Percentiles rank a stretch among this genome's conserved stretches.
phyloP scores from a whole-genome alignment of 768 basidiomycete genomes.

The Tulasnella sp. region DNA sequence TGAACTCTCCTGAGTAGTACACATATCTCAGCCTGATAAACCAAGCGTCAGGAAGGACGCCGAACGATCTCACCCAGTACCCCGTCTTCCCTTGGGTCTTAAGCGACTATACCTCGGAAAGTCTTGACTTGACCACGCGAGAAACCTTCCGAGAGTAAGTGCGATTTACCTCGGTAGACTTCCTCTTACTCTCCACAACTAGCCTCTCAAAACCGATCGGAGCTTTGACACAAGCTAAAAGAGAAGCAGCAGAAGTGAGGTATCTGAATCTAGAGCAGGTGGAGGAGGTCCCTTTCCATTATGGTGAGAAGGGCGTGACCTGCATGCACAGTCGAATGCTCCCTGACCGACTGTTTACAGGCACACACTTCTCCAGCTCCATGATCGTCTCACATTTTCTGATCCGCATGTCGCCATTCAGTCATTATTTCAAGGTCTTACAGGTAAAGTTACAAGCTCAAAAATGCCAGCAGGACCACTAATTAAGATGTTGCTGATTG shows the following conservation, averaged over 20 bases:
- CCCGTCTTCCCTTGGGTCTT: conserved; percentile 89
- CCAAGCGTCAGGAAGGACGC: conserved; percentile 86
- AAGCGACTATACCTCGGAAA: conserved; percentile 68
- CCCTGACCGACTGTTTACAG: conserved; percentile 23
- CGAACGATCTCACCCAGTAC: conserved; percentile 91
- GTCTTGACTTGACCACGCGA: conserved; percentile 54
- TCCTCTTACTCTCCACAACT: neutral
- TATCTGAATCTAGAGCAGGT: conserved; percentile 71
- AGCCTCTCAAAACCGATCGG: conserved; percentile 89
- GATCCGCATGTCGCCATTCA: conserved; percentile 83
- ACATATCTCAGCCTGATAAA: conserved; percentile 84
- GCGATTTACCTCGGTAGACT: neutral
- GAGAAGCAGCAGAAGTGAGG: conserved; percentile 65
- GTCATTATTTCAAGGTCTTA: conserved; percentile 89
- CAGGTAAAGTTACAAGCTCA: conserved; percentile 37
- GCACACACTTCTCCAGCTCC: conserved; percentile 92
- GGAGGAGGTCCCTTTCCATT: conserved; percentile 82
- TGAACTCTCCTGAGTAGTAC: conserved; percentile 45
- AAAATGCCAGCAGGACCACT: neutral
- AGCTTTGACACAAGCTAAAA: conserved; percentile 64
- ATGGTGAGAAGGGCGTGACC: conserved; percentile 33
- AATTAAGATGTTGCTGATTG: neutral
- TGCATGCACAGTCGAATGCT: too few species aligned
- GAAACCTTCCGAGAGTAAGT: conserved; percentile 67
- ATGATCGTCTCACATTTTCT: conserved; percentile 96